A percentile compares a stretch with the other conserved stretches of the same genome.
Evolutionary conservation across 1,284 basidiomycete genomes (phyloP).

Genomic region (Ganoderma multipileum): DNA sequence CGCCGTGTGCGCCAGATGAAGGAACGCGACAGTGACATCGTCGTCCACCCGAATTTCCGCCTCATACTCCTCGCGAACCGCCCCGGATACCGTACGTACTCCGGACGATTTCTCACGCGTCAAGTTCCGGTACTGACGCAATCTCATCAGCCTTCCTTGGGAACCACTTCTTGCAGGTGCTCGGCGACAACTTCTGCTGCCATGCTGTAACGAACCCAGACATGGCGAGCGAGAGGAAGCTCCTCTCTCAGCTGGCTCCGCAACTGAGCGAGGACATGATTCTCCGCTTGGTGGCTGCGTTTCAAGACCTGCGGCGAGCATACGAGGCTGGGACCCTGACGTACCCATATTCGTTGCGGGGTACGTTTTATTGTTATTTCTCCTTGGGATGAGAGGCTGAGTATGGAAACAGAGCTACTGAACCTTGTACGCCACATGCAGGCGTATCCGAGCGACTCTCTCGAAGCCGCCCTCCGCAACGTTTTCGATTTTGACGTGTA

Average conservation of each 20-base stretch:
- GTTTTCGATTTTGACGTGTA: slow-evolving; percentile 75
- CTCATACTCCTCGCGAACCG: slow-evolving; percentile 70
- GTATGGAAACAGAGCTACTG: slow-evolving; percentile 56
- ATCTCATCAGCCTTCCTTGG: slow-evolving; percentile 63
- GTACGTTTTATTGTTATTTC: slow-evolving; percentile 38
- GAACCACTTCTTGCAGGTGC: slow-evolving; percentile 73
- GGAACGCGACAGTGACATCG: slow-evolving; percentile 59
- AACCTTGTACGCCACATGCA: slow-evolving; percentile 69
- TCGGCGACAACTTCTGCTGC: slow-evolving; percentile 72
- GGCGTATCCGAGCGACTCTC: slow-evolving; percentile 60
- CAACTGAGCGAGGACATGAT: slow-evolving; percentile 61
- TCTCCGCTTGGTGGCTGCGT: slow-evolving; percentile 62
- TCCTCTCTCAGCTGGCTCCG: slow-evolving; percentile 66
- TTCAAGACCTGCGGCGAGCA: slow-evolving; percentile 64
- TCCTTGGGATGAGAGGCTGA: too few species aligned
- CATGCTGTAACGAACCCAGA: slow-evolving; percentile 73
- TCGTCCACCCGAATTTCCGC: slow-evolving; percentile 67
- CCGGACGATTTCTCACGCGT: background rate
- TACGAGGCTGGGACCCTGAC: slow-evolving; percentile 63
- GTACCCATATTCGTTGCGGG: slow-evolving; percentile 72
- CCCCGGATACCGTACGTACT: slow-evolving; percentile 73
- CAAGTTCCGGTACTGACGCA: background rate
- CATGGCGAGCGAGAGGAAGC: slow-evolving; percentile 61
- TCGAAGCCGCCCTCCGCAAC: slow-evolving; percentile 64
- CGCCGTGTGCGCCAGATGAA: slow-evolving; percentile 55